Evolutionary conservation across 75 land plant species (phyloP).

Genomic region (Picea sitchensis): DNA sequence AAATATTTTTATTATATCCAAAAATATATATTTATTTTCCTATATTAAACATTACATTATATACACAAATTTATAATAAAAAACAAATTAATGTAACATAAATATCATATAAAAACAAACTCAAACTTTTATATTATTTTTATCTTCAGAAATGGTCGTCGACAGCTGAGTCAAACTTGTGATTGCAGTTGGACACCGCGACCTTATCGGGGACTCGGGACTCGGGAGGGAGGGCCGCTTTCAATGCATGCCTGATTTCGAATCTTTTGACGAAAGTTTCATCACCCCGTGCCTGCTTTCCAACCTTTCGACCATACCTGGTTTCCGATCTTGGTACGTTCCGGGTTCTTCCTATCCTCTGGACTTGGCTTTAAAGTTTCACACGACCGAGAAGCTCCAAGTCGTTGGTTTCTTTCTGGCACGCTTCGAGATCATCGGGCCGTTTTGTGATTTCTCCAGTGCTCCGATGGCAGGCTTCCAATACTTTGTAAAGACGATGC

Average conservation of each 20-base stretch:
- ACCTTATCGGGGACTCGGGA: background rate
- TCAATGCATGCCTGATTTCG: background rate
- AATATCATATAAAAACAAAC: too few species aligned
- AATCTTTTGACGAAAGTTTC: background rate
- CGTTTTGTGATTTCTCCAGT: background rate
- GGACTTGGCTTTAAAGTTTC: background rate
- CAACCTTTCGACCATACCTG: background rate
- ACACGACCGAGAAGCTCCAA: background rate
- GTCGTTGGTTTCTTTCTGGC: background rate
- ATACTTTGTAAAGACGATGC: background rate
- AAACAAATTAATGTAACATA: too few species aligned
- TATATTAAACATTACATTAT: too few species aligned
- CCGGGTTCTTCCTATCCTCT: background rate
- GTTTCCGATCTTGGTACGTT: background rate
- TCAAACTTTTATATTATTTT: too few species aligned
- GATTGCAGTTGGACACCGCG: background rate
- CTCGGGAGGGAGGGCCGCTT: background rate
- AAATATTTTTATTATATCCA: too few species aligned
- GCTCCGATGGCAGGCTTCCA: background rate
- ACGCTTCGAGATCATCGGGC: background rate
- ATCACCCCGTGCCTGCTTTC: background rate
- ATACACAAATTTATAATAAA: too few species aligned
- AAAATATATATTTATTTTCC: too few species aligned
- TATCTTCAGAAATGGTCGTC: background rate
- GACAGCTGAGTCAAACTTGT: constrained; percentile 1